Percentiles rank a stretch among this genome's conserved stretches.
phyloP scores from a whole-genome alignment of 208 protist species.

The Crithidia expoeki region DNA sequence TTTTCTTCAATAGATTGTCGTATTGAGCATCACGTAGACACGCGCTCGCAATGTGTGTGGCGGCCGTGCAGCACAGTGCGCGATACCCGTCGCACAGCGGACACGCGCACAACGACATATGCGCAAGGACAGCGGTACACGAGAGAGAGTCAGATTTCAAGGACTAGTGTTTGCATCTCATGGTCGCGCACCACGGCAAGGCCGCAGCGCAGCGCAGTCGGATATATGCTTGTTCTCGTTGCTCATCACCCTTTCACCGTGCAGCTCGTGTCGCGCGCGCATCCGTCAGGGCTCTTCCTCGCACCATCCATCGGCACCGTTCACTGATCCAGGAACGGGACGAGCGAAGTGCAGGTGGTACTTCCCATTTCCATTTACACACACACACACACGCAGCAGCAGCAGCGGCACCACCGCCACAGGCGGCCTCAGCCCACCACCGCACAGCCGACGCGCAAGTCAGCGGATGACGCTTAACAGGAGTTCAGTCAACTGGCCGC shows the following conservation, averaged over 20 bases:
- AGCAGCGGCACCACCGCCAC: background rate
- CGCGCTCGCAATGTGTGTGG: background rate
- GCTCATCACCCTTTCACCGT: constrained; percentile 26
- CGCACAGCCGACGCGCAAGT: constrained; percentile 14
- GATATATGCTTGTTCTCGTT: constrained; percentile 69
- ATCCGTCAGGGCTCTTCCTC: constrained; percentile 24
- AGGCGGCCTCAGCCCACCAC: background rate
- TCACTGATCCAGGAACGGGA: constrained; percentile 34
- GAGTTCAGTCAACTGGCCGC: constrained; percentile 29
- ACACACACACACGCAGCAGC: background rate
- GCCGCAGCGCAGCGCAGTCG: constrained; percentile 23
- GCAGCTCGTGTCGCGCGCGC: constrained; percentile 1
- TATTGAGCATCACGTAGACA: constrained; percentile 9
- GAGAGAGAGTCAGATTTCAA: constrained; percentile 48
- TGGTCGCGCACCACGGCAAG: constrained; percentile 14
- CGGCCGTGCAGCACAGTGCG: too few relatives aligned
- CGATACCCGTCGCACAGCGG: background rate
- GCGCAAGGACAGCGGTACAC: background rate
- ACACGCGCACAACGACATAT: background rate
- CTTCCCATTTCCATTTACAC: background rate
- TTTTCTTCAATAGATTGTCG: constrained; percentile 28
- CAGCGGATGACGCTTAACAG: constrained; percentile 55
- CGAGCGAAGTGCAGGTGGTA: constrained; percentile 53
- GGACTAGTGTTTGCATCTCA: constrained; percentile 50
- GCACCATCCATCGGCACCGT: constrained; percentile 41